Evolutionary conservation across 176 grass and related monocot genomes (phyloP).

Genomic region (Elaeis guineensis): DNA sequence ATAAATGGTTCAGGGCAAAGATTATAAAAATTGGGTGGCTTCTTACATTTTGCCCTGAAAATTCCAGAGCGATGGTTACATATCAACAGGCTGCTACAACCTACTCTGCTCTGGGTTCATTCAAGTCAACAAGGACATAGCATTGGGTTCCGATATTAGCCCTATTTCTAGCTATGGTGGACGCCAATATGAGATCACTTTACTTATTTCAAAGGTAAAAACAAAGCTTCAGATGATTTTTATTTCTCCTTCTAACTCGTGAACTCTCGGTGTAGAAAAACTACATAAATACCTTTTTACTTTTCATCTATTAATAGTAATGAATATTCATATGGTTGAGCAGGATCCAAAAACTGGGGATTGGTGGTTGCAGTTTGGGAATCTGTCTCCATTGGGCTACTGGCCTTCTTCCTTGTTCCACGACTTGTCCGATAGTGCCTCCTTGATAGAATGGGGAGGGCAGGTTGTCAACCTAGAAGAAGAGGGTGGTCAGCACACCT

Average conservation of each 20-base stretch:
- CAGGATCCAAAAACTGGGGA: slow-evolving; percentile 94
- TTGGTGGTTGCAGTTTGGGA: slow-evolving; percentile 97
- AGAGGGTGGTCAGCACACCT: slow-evolving; percentile 56
- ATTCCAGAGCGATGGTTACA: slow-evolving; percentile 78
- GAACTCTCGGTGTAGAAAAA: no score
- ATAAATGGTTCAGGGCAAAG: no score
- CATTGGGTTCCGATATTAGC: slow-evolving; percentile 81
- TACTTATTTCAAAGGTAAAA: no score
- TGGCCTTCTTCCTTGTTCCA: slow-evolving; percentile 95
- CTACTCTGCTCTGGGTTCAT: slow-evolving; percentile 82
- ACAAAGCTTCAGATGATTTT: not conserved
- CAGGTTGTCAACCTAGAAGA: slow-evolving; percentile 78
- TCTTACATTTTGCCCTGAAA: not conserved
- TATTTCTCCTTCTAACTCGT: no score
- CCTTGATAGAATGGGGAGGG: slow-evolving; percentile 90
- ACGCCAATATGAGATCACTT: no score
- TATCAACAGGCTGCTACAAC: slow-evolving; percentile 93
- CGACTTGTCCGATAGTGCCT: slow-evolving; percentile 62
- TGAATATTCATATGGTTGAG: not conserved
- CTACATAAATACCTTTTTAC: no score
- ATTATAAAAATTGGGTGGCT: not conserved
- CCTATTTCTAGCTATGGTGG: no score
- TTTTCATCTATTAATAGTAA: no score
- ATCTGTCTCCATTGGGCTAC: slow-evolving; percentile 72
- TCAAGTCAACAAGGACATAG: slow-evolving; percentile 81